Base-by-base conservation (phyloP, 768 basidiomycete genomes). In the Pulveroboletus sp. region DNA sequence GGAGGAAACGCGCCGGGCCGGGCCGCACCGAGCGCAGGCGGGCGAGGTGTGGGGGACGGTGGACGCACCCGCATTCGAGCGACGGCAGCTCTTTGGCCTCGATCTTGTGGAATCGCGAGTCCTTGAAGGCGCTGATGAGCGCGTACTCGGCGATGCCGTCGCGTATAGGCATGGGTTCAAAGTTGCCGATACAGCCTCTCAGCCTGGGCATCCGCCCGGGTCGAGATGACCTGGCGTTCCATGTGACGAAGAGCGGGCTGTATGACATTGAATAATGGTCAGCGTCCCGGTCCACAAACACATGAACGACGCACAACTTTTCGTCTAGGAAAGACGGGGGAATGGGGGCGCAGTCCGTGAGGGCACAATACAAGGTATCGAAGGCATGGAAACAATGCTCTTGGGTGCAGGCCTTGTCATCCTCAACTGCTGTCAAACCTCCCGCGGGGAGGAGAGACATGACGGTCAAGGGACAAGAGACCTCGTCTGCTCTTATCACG, bases 121-220 rank as follows among this genome's bases (percentile, higher is more conserved):
- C 95, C 60, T 84, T 77, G 68, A 96, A 85, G 16, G 94, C 94
- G 63, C 93, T 93, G 67, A 88, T 80, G 50, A 93, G 77, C 23
- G 95, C 95, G 63, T 96, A 98, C 57, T 98, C 91, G 35, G 79
- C 78, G 51, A 99, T 67, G 14, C 92, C 93, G 24, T 86, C 77
- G 49, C 73, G 78, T 24, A 98, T 73, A 11, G 82, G 70, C 66
- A 85, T 76, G 11, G 89, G 76, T 29, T 85, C 82, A 61, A 99
- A 99, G 68, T 81, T 93, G 61, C 95, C 95, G 59, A 99, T 97
- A 71, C 95, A 99, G 40, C 95, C 95, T 45, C 95, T 74, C 53
- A 99, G 74, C 50, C 80, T 76, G 38, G 81, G 75, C 19, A 78
- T 65, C 50, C 80, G 78, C 27, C 81, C 82, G 17, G 80, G 71